Evolutionary conservation across 345 rosid genomes (phyloP), one percentile per base, ranked within the genome.

Genomic region (Aquilaria malaccensis): DNA sequence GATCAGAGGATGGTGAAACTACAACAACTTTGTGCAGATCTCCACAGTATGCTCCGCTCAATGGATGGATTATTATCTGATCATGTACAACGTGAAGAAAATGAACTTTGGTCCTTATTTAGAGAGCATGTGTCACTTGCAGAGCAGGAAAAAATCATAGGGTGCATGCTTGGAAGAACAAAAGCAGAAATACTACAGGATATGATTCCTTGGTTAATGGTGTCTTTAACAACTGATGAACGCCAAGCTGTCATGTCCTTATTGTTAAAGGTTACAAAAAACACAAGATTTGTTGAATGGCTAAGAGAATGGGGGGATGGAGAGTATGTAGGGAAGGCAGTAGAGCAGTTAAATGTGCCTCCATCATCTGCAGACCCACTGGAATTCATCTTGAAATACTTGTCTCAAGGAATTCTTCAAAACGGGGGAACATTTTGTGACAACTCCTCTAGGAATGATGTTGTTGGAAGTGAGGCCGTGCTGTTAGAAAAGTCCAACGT

Each of bases 201-300:
- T 45, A 78, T 89, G 84, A 78, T 92, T 61, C 88, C 93, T 0
- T 92, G 98, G 96, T 76, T 89, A 9, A 74, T 81, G 78, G 78
- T 76, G 33, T 74, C 82, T 30, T 75, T 85, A 73, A 79, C 74
- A 47, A 80, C 72, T 5, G 80, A 80, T 68, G 98, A 92, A 65
- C 89, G 81, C 58, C 74, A 66, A 52, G 61, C 60, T 2, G 62
- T 79, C 68, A 82, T 80, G 94, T 80, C 83, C 45, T 71, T 80
- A 37, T 84, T 82, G 96, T 71, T 72, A 49, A 79, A 69, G 52
- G 83, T 86, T 56, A 75, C 98, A 4, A 91, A 79, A 67, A 79
- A 82, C 66, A 91, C 96, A 33, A 86, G 78, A 86, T 91, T 91
- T 73, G 77, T 69, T 2, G 89, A 89, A 62, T 92, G 98, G 96